Evolutionary conservation across 345 rosid genomes (phyloP), one percentile per base, ranked within the genome.

Genomic region (Rhizophora apiculata): DNA sequence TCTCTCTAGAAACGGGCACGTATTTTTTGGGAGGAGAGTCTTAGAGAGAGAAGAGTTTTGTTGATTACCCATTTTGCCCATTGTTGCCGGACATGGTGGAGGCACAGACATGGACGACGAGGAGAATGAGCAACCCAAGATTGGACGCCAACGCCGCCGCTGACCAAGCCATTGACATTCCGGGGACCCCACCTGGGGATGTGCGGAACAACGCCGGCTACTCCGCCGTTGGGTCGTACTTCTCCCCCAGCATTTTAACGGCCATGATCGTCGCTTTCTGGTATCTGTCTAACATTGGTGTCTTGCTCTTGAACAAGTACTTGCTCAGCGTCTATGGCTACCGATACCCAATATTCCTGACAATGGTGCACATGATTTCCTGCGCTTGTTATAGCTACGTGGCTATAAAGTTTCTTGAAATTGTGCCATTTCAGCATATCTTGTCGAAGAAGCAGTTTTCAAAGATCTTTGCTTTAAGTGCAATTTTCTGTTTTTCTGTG

Each of bases 61-160:
- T 11, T 6, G 4, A 54, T 9, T 69, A 32, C 79, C 84, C 43
- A 60, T 72, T 69, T 68, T 65, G 48, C 57, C 75, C 75, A 24
- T 15, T 57, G 26, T 29, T 7, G n/a, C 71, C 58, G 4, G 31
- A 43, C 26, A 93, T 95, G 99, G 96, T 95, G 75, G 99, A 95
- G 82, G 90, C 96, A 21, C 99, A 95, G 78, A 80, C 97, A 90
- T 95, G 98, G 99, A 83, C 96, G 9, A 95, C 99, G n/a, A 81
- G 98, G 82, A 80, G 99, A 65, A 88, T 95, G 98, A 89, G 97
- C 93, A 95, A 95, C 60, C 96, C 96, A 26, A 83, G 96, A 55
- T 69, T 95, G 49, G 72, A 65, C 9, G 72, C 58, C 60, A 66
- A 83, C 57, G 65, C 86, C 69, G 77, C 78, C 68, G 65, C 72